These are phyloP conservation scores for Talaromyces adpressus DNA, from an alignment of 495 filamentous ascomycete genomes.

Conservation along the genomic window DNA sequence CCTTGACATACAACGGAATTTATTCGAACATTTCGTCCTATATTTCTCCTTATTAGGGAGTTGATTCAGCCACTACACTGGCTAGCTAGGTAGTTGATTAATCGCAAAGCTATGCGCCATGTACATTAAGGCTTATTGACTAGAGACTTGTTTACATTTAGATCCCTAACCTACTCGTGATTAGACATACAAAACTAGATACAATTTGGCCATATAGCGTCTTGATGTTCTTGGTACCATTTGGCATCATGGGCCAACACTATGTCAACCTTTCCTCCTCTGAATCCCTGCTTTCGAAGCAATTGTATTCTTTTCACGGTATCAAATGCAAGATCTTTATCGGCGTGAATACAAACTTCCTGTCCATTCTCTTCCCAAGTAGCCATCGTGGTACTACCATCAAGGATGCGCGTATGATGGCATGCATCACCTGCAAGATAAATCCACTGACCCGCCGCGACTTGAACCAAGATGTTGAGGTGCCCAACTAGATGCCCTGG, in stretches of 20 bases:
- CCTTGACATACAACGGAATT: no score
- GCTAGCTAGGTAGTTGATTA: no score
- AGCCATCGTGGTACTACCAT: conserved; percentile 27
- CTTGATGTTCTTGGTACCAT: conserved; percentile 31
- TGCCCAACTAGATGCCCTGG: conserved; percentile 38
- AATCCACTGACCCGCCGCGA: conserved; percentile 16
- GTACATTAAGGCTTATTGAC: no score
- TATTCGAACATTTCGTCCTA: no score
- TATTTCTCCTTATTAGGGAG: no score
- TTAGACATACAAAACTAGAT: no score
- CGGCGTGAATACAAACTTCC: conserved; percentile 30
- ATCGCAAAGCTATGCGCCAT: no score
- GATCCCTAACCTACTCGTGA: no score
- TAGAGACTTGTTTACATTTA: no score
- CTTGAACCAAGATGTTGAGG: conserved; percentile 30
- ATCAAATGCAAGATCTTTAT: conserved; percentile 19
- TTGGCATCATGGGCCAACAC: conserved; percentile 38
- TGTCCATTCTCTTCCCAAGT: conserved; percentile 29
- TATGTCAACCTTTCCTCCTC: conserved; percentile 25
- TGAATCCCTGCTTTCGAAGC: not conserved
- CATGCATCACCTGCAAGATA: conserved; percentile 39
- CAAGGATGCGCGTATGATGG: conserved; percentile 31
- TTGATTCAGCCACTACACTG: no score
- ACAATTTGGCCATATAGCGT: no score
- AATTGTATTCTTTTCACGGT: not conserved